Percentiles rank a stretch among this genome's conserved stretches.
phyloP scores from a whole-genome alignment of 805 yeast species.

The Torulaspora gathmanii region DNA sequence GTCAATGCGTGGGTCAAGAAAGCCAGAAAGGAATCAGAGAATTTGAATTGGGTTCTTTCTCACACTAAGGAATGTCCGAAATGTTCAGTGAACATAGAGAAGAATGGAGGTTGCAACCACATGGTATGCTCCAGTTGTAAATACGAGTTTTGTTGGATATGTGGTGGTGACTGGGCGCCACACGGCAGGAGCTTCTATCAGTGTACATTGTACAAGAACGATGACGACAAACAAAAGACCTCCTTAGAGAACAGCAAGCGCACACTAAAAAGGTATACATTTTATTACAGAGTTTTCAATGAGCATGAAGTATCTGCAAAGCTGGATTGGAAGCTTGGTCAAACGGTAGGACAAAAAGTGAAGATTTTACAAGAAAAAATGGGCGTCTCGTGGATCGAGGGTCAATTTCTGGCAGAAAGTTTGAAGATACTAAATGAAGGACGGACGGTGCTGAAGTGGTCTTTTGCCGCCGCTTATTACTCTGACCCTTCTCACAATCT shows the following conservation, averaged over 20 bases:
- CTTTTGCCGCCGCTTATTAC: constrained; percentile 76
- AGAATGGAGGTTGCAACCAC: constrained; percentile 96
- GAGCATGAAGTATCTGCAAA: constrained; percentile 73
- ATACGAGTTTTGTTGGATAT: constrained; percentile 90
- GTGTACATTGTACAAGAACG: constrained; percentile 57
- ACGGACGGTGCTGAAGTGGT: constrained; percentile 81
- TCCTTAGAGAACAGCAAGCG: constrained; percentile 36
- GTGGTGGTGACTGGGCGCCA: constrained; percentile 66
- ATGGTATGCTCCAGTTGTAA: constrained; percentile 81
- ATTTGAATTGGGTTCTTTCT: constrained; percentile 78
- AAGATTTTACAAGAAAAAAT: constrained; percentile 57
- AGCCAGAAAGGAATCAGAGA: constrained; percentile 82
- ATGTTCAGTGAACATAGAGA: constrained; percentile 76
- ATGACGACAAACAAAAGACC: constrained; percentile 30
- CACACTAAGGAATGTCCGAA: constrained; percentile 85
- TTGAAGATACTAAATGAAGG: constrained; percentile 60
- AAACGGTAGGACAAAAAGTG: constrained; percentile 60
- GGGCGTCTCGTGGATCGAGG: constrained; percentile 79
- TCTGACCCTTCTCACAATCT: constrained; percentile 48
- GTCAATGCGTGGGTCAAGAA: constrained; percentile 69
- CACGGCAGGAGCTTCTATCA: constrained; percentile 64
- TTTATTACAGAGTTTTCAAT: constrained; percentile 67
- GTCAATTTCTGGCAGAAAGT: constrained; percentile 75
- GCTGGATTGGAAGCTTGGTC: constrained; percentile 61
- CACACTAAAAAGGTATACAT: constrained; percentile 57